Conservation (phyloP, 345 rosid genomes). For the Sonneratia alba region DNA sequence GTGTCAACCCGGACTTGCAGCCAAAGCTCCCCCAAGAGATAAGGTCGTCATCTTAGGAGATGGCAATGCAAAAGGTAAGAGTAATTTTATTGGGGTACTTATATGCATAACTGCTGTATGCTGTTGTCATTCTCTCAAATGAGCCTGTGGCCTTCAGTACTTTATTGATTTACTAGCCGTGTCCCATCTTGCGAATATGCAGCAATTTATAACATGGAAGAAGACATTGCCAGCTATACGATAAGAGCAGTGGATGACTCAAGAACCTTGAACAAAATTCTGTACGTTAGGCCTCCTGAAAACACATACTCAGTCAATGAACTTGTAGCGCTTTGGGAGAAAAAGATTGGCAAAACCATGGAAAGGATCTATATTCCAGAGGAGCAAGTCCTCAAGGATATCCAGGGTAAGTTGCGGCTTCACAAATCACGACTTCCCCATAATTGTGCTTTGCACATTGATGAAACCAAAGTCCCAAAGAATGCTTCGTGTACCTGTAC, state of each 20-base stretch:
- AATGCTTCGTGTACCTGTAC: too few relatives aligned
- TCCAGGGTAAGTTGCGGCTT: constrained; percentile 1
- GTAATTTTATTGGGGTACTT: neutral
- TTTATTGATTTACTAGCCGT: too few relatives aligned
- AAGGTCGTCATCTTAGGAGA: constrained; percentile 11
- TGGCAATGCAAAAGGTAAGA: constrained; percentile 12
- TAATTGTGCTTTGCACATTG: too few relatives aligned
- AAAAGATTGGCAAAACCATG: constrained; percentile 7
- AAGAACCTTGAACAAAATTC: constrained; percentile 10
- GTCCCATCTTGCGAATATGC: neutral
- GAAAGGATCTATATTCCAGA: constrained; percentile 10
- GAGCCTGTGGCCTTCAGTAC: too few relatives aligned
- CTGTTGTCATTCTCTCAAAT: too few relatives aligned
- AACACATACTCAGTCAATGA: constrained; percentile 8
- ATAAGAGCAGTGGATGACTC: constrained; percentile 5
- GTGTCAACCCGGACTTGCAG: constrained; percentile 2
- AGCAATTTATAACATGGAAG: constrained; percentile 9
- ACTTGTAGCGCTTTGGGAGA: constrained; percentile 9
- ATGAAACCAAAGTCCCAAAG: too few relatives aligned
- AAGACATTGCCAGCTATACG: constrained; percentile 6
- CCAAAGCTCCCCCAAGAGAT: constrained; percentile 6
- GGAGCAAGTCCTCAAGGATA: constrained; percentile 7
- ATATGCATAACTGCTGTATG: neutral
- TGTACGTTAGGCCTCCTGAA: constrained; percentile 10
- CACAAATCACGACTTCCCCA: too few relatives aligned